phyloP scores from a whole-genome alignment of 2,329 filamentous ascomycete species.

The Fusarium pilosicola region DNA sequence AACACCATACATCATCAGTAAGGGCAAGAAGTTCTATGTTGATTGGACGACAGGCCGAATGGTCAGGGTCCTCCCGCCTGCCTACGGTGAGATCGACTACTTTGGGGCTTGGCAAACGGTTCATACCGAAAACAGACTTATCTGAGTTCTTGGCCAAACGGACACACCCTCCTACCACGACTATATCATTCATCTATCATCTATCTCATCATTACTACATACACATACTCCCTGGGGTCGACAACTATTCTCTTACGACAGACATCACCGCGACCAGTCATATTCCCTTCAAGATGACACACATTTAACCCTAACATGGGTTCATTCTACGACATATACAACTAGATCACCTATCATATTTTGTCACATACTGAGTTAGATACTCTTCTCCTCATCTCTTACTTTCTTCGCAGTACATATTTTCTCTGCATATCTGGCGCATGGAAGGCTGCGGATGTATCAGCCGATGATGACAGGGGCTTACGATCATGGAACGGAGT shows the following conservation, averaged over 20 bases:
- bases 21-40: conserved; percentile 67
- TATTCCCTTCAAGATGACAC: conserved; percentile 7
- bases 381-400: background rate
- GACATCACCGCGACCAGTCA: conserved; percentile 14
- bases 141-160: conserved; percentile 45
- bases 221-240: background rate
- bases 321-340: conserved; percentile 12
- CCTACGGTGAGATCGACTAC: conserved; percentile 62
- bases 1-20: conserved; percentile 65
- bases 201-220: background rate
- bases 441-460: conserved; percentile 40
- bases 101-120: conserved; percentile 62
- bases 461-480: conserved; percentile 33
- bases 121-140: conserved; percentile 59
- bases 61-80: conserved; percentile 63
- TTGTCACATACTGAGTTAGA: conserved; percentile 2
- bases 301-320: background rate
- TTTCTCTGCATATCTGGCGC: conserved; percentile 41
- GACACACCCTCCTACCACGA: background rate
- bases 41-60: conserved; percentile 68
- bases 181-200: background rate
- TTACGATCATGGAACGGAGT: conserved; percentile 43
- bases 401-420: conserved; percentile 34
- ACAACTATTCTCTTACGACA: background rate
- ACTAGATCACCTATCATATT: conserved; percentile 11